phyloP scores from a whole-genome alignment of 306 rosid genomes.

The Trifolium dubium region DNA sequence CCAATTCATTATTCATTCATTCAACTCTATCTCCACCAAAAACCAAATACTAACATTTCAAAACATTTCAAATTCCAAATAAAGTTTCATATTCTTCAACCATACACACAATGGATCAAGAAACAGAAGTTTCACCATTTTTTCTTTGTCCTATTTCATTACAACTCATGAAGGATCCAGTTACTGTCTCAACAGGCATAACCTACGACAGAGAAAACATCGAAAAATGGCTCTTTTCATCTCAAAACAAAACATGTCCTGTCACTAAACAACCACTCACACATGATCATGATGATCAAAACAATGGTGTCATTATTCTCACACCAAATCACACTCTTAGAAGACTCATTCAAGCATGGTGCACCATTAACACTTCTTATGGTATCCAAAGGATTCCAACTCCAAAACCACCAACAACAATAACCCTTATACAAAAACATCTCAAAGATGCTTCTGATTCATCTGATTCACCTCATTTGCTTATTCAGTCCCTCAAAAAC shows the following conservation, averaged over 20 bases:
- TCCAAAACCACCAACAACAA: conserved; percentile 69
- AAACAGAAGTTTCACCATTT: conserved; percentile 74
- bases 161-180: conserved; percentile 90
- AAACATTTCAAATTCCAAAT: no score
- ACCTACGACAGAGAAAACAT: conserved; percentile 83
- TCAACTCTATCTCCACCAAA: neutral
- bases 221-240: conserved; percentile 76
- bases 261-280: conserved; percentile 59
- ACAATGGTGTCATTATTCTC: conserved; percentile 43
- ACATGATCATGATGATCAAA: neutral
- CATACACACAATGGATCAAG: conserved; percentile 45
- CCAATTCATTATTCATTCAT: neutral
- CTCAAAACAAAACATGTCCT: conserved; percentile 64
- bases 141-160: conserved; percentile 83
- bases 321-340: conserved; percentile 93
- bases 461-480: conserved; percentile 50
- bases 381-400: conserved; percentile 82
- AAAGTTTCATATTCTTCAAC: no score
- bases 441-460: conserved; percentile 55
- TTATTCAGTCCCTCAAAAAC: conserved; percentile 40
- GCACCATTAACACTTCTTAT: conserved; percentile 72
- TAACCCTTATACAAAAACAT: conserved; percentile 52
- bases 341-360: conserved; percentile 85
- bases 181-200: conserved; percentile 71
- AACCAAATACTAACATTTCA: neutral